phyloP scores from a whole-genome alignment of 768 basidiomycete species.

The Mycena capillaripes region DNA sequence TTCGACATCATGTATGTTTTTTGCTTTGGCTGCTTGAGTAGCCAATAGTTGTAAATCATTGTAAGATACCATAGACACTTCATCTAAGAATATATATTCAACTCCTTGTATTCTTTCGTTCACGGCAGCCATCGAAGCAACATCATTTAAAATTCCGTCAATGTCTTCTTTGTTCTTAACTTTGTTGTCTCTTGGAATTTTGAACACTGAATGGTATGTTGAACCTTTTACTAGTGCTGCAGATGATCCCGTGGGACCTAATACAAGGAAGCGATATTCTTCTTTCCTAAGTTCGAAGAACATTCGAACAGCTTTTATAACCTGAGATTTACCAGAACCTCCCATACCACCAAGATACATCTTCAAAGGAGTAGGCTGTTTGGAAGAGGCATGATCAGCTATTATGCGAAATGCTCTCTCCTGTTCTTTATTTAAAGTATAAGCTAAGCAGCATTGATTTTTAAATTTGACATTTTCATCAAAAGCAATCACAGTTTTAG shows the following conservation, averaged over 20 bases:
- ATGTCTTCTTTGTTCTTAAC: not conserved
- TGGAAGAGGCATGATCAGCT: constrained; percentile 36
- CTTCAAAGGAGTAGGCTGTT: constrained; percentile 35
- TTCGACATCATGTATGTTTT: constrained; percentile 20
- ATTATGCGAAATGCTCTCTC: constrained; percentile 47
- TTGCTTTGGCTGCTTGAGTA: constrained; percentile 35
- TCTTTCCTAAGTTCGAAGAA: constrained; percentile 44
- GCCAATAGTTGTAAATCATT: constrained; percentile 42
- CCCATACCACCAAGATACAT: constrained; percentile 52
- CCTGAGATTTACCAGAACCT: constrained; percentile 48
- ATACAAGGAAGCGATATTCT: constrained; percentile 37
- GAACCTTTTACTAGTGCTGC: constrained; percentile 50
- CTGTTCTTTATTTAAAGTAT: constrained; percentile 49
- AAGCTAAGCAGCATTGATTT: constrained; percentile 10
- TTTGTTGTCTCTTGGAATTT: not conserved
- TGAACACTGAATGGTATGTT: constrained; percentile 50
- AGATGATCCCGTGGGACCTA: constrained; percentile 51
- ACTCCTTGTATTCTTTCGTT: constrained; percentile 36
- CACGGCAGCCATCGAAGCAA: not conserved
- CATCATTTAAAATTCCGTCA: not conserved
- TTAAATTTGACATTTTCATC: constrained; percentile 1
- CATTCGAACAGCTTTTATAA: constrained; percentile 41
- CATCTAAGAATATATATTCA: constrained; percentile 52
- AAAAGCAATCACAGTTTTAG: not conserved
- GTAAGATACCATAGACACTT: constrained; percentile 53